Conservation (phyloP, 2,329 filamentous ascomycete genomes). For the Thelonectria olida region DNA sequence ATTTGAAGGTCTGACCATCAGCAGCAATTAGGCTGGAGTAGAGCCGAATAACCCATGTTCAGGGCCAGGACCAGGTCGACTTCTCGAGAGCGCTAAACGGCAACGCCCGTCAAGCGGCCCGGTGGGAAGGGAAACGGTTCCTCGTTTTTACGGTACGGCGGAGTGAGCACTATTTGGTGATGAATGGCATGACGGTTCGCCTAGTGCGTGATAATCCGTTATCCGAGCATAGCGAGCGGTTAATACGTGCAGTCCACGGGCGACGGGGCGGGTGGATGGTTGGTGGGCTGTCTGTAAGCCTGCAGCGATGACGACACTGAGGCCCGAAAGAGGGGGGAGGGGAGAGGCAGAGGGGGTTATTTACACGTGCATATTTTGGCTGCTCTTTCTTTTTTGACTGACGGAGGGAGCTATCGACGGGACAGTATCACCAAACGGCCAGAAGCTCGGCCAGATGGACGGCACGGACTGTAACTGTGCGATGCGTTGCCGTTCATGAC, state of each 20-base stretch:
- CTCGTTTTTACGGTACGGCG: not conserved
- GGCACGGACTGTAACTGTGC: not conserved
- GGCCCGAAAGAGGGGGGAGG: slow-evolving; percentile 33
- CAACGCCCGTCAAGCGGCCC: slow-evolving; percentile 28
- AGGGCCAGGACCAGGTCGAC: not conserved
- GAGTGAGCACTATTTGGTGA: not conserved
- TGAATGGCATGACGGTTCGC: slow-evolving; percentile 1
- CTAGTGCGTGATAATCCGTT: not conserved
- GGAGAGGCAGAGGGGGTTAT: slow-evolving; percentile 20
- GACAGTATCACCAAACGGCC: not conserved
- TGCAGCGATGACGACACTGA: slow-evolving; percentile 38
- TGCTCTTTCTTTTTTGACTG: not conserved
- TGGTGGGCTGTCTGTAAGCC: slow-evolving; percentile 12
- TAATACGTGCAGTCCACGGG: slow-evolving; percentile 15
- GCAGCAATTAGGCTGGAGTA: not conserved
- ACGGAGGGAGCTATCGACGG: not conserved
- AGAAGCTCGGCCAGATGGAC: slow-evolving; percentile 15
- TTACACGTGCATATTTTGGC: slow-evolving; percentile 9
- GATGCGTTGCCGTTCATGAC: not conserved
- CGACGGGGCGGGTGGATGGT: slow-evolving; percentile 8
- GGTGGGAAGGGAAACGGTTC: slow-evolving; percentile 27
- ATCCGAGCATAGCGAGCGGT: slow-evolving; percentile 14
- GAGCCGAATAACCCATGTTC: not conserved
- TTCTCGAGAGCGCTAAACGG: slow-evolving; percentile 13
- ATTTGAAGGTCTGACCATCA: not conserved